Evolutionary conservation across 2,329 filamentous ascomycete species (phyloP).

Genomic region (Fusarium secorum): DNA sequence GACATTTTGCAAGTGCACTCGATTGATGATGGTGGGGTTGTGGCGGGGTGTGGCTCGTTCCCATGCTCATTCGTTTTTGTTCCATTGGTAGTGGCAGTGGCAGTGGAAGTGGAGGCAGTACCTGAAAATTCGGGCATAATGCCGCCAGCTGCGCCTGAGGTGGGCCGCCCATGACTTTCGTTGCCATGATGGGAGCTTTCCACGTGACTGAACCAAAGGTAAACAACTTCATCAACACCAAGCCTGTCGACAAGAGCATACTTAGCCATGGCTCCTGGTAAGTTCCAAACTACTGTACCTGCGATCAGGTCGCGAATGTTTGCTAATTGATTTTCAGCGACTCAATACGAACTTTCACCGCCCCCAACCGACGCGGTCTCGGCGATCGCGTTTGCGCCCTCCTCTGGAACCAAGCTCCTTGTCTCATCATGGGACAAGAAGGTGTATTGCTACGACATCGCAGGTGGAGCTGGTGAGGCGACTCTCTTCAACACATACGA

Average conservation of each 20-base stretch:
- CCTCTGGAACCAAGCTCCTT: constrained; percentile 77
- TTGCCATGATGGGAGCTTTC: constrained; percentile 26
- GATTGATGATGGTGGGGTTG: constrained; percentile 50
- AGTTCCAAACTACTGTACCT: constrained; percentile 12
- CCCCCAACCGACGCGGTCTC: constrained; percentile 90
- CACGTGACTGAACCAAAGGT: constrained; percentile 50
- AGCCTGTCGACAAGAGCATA: constrained; percentile 29
- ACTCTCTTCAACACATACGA: constrained; percentile 75
- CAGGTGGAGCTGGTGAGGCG: constrained; percentile 62
- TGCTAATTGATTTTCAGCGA: constrained; percentile 53
- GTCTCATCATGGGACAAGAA: constrained; percentile 95
- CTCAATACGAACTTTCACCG: constrained; percentile 83
- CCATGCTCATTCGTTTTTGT: neutral
- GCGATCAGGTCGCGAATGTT: neutral
- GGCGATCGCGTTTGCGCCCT: constrained; percentile 82
- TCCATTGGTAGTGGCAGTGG: neutral
- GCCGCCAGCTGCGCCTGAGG: constrained; percentile 3
- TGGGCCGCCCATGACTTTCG: constrained; percentile 4
- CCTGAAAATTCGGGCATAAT: constrained; percentile 44
- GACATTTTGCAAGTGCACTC: constrained; percentile 50
- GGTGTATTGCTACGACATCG: constrained; percentile 86
- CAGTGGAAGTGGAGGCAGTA: constrained; percentile 36
- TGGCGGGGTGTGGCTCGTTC: constrained; percentile 49
- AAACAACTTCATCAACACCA: constrained; percentile 46
- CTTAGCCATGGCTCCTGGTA: constrained; percentile 54